phyloP scores from a whole-genome alignment of 2,329 filamentous ascomycete species.

The Aspergillus phoenicis region DNA sequence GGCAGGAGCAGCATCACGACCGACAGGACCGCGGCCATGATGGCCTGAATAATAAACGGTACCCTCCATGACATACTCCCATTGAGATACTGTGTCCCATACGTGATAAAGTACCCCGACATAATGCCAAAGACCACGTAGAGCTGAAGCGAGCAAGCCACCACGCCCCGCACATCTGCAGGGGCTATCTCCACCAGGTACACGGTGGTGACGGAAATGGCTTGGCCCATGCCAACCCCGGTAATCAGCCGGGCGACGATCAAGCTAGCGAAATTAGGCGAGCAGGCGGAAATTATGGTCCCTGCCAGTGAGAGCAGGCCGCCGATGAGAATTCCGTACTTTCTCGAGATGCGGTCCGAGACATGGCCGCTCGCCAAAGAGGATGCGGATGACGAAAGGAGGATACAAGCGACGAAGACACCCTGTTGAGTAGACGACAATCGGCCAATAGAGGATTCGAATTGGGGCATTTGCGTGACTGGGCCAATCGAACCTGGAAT shows the following conservation, averaged over 20 bases:
- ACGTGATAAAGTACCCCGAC: conserved; percentile 18
- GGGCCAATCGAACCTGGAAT: conserved; percentile 17
- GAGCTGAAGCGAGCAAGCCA: conserved; percentile 18
- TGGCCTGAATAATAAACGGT: conserved; percentile 17
- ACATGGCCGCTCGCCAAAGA: conserved; percentile 17
- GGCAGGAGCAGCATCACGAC: conserved; percentile 13
- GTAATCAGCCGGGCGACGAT: conserved; percentile 18
- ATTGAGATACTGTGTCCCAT: conserved; percentile 13
- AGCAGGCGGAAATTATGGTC: conserved; percentile 14
- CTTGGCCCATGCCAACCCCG: conserved; percentile 16
- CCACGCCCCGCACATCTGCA: conserved; percentile 14
- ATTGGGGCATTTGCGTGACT: conserved; percentile 20
- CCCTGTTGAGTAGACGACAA: conserved; percentile 19
- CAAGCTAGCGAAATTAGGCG: conserved; percentile 16
- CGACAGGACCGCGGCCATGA: conserved; percentile 8
- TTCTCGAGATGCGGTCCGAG: conserved; percentile 19
- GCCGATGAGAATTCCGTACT: conserved; percentile 18
- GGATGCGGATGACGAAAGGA: conserved; percentile 17
- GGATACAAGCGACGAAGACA: conserved; percentile 18
- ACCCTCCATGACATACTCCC: conserved; percentile 15
- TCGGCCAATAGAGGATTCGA: conserved; percentile 13
- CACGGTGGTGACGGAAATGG: conserved; percentile 19
- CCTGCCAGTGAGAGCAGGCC: conserved; percentile 14
- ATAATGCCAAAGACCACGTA: conserved; percentile 18
- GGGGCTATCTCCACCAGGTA: conserved; percentile 20